Evolutionary conservation across 805 yeast genomes (phyloP), one percentile per base, ranked within the genome.

Genomic region (Candida dajiaensis): DNA sequence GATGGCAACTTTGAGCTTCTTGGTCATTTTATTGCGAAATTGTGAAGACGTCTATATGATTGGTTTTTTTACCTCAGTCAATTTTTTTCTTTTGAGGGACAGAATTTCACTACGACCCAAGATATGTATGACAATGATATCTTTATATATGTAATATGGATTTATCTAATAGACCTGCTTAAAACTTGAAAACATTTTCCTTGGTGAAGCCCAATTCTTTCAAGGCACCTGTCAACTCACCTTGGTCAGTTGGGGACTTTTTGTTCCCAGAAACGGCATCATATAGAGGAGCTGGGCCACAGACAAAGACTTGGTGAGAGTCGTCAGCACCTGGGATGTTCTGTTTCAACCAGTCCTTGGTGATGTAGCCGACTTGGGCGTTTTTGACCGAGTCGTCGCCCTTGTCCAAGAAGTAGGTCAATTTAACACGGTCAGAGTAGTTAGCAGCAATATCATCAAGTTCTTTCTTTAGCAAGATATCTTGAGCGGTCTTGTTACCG

Each of bases 261-360:
- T 92, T 92, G 58, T 68, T 66, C 63, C 99, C 99, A 23, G 96
- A 87, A 56, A 89, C 62, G 48, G 96, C 89, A 46, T 84, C 75
- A 82, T 87, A 87, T 65, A 94, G 76, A 38, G 86, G 85, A 61
- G 96, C 95, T 50, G 99, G 99, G 47, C 99, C 99, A 69, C 99
- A 94, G 47, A 92, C 85, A 58, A 86, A 92, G 48, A 90, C 77
- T 63, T 83, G 85, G 59, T 78, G 72, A 67, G 83, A 78, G 48
- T 80, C 85, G 42, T 69, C 74, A 31, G 97, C 83, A 54, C 76
- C 73, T 48, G 92, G 81, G 54, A 87, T 68, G 65, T 78, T 69
- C 50, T 71, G 64, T 53, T 72, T 63, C 64, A 92, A 72, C 68
- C 74, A 81, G 9, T 86, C 95, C 71, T 84, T 81, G 65, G 85